Evolutionary conservation across 768 basidiomycete genomes (phyloP), one percentile per base, ranked within the genome.

Genomic region (Termitomyces titanicus): DNA sequence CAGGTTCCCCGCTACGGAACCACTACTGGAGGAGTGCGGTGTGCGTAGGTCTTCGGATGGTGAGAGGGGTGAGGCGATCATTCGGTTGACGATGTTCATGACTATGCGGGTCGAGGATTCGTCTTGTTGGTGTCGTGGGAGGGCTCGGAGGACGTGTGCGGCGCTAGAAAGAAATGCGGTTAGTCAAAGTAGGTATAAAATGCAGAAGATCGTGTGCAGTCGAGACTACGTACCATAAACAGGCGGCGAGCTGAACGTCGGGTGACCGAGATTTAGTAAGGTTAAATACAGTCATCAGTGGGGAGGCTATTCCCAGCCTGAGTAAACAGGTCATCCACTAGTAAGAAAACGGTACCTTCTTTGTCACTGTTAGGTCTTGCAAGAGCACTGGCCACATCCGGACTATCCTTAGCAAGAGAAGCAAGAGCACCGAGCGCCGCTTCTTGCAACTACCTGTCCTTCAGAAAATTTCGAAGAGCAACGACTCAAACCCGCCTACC

Each of bases 191-290:
- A 31, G 35, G 22, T 13, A 39, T 5, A 8, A 31, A 17, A 11
- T 5, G 15, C 3, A 5, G n/a, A n/a, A n/a, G n/a, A n/a, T n/a
- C n/a, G n/a, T n/a, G n/a, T n/a, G n/a, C n/a, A n/a, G n/a, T n/a
- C n/a, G n/a, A n/a, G n/a, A 2, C 39, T 9, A 45, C 73, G 46
- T 64, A 88, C 88, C 88, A 90, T 15, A 88, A 64, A 61, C 84
- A 83, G 0, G 88, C 87, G 1, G 87, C 83, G 1, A 92, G 68
- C 57, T 90, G 88, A 10, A 87, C 78, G 18, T 87, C 84, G 1
- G 76, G 66, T 3, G 73, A 70, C 2, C 86, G 77, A 13, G 83
- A 82, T 64, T 84, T 89, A 9, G 79, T 77, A 27, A 87, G 70
- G 3, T 72, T 67, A 3, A 88, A 66, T 7, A 83, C 73, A 5